Evolutionary conservation across 73 alveolate species (phyloP).

Genomic region (Tetrahymena borealis): DNA sequence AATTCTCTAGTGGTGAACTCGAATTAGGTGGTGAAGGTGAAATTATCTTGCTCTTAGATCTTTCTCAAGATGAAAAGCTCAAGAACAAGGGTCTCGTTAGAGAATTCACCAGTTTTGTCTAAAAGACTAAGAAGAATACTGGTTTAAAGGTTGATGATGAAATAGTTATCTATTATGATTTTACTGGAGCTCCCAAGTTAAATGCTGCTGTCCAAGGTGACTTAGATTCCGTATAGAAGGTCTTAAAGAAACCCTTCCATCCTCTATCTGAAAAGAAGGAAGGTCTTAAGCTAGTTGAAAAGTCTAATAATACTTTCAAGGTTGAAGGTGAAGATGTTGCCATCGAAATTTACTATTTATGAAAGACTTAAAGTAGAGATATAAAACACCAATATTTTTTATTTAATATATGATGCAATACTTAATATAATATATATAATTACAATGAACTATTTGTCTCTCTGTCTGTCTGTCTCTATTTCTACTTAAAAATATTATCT

Average conservation of each 20-base stretch:
- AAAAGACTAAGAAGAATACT: constrained; percentile 88
- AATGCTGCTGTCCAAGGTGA: constrained; percentile 21
- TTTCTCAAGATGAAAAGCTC: constrained; percentile 64
- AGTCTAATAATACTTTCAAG: neutral
- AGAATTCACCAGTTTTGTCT: constrained; percentile 81
- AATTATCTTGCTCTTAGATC: constrained; percentile 66
- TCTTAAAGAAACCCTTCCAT: constrained; percentile 40
- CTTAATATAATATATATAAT: too few relatives aligned
- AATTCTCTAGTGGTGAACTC: constrained; percentile 54
- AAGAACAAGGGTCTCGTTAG: constrained; percentile 75
- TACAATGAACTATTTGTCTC: too few relatives aligned
- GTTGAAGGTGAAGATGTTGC: neutral
- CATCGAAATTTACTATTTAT: neutral
- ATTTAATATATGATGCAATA: neutral
- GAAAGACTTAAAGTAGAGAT: neutral
- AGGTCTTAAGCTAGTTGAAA: neutral
- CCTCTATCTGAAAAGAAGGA: neutral
- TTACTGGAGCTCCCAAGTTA: constrained; percentile 35
- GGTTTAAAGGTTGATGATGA: constrained; percentile 83
- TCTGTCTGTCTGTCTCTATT: too few relatives aligned
- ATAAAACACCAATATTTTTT: neutral
- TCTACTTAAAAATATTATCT: too few relatives aligned
- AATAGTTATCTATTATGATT: constrained; percentile 63
- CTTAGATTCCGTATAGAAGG: constrained; percentile 20
- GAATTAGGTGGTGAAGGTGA: constrained; percentile 70